Evolutionary conservation across 352 stramenopile genomes (phyloP), one percentile per base, ranked within the genome.

Genomic region (Globisporangium perplexum): DNA sequence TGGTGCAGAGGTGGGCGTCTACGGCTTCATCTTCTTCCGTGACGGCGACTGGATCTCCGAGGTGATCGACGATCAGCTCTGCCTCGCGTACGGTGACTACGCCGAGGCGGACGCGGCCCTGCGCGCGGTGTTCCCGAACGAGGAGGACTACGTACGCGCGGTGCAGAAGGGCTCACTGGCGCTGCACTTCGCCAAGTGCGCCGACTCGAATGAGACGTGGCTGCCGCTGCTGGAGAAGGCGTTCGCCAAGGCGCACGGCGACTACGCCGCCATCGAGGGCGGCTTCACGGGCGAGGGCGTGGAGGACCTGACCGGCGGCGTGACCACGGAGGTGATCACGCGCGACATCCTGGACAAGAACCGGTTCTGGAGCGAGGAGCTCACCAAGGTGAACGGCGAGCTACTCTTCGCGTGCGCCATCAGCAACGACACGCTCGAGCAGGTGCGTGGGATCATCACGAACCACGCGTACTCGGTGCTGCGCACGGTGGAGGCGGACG

Each of bases 201-300:
- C 55, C 31, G 69, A 70, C 45, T 78, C 71, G 28, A 74, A 84
- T 53, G 83, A 94, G 62, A 71, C 90, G 39, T 96, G 86, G 86
- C 72, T 86, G 15, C 71, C 80, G 44, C 62, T 95, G n/a, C 48
- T 96, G 14, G 86, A 96, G 62, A 96, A 96, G 59, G 84, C 84
- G 24, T 93, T 88, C 55, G 80, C 86, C 12, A 95, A 95, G 54
- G 75, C 72, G 39, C 79, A 81, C 51, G 84, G 86, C 24, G 75
- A 74, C 59, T 96, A 95, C 70, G 57, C 63, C 10, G 55, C 65
- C 11, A 72, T 95, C 41, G 68, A 86, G 38, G 75, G 74, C 44
- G 85, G 83, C 5, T 66, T 73, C 47, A 78, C 69, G 12, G 69
- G 69, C 47, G 66, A 78, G 42, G 69, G 63, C 33, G 67, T 78